Conservation (phyloP, 1,284 basidiomycete species). For the Dichomitus squalens region DNA sequence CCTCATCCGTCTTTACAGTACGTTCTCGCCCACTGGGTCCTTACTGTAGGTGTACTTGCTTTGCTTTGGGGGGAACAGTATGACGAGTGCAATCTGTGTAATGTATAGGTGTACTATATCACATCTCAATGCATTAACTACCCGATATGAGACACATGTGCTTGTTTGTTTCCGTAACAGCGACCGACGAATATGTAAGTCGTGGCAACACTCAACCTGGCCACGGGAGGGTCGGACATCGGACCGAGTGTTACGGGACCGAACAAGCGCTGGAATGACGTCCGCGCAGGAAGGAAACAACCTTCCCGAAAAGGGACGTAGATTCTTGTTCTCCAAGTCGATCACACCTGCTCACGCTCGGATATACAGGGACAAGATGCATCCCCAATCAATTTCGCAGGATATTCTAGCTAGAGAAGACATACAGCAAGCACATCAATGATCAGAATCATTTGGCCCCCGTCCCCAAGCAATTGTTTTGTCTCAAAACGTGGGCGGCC, state of each 20-base stretch:
- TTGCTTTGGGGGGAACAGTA: not conserved
- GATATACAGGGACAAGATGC: not conserved
- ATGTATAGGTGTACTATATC: not conserved
- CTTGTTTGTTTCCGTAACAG: not conserved
- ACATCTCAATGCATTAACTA: not conserved
- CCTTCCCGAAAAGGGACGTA: not conserved
- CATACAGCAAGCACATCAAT: not conserved
- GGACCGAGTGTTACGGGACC: not conserved
- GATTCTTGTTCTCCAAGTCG: not conserved
- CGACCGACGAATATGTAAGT: not conserved
- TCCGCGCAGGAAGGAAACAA: not conserved
- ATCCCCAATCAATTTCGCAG: not conserved
- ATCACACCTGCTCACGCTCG: not conserved
- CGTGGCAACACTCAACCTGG: not conserved
- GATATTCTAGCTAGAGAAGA: not conserved
- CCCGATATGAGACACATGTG: not conserved
- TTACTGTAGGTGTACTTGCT: not conserved
- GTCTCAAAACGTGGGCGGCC: slow-evolving; percentile 24
- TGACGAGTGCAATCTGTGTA: not conserved
- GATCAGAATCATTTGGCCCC: not conserved
- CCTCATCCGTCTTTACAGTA: slow-evolving; percentile 9
- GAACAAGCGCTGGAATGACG: not conserved
- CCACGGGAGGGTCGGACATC: not conserved
- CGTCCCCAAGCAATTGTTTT: slow-evolving; percentile 24
- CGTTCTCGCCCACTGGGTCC: slow-evolving; percentile 1